A percentile compares a stretch with the other conserved stretches of the same genome.
Evolutionary conservation across 108 stramenopile genomes (phyloP).

Genomic region (Cyclotella kingstonii): DNA sequence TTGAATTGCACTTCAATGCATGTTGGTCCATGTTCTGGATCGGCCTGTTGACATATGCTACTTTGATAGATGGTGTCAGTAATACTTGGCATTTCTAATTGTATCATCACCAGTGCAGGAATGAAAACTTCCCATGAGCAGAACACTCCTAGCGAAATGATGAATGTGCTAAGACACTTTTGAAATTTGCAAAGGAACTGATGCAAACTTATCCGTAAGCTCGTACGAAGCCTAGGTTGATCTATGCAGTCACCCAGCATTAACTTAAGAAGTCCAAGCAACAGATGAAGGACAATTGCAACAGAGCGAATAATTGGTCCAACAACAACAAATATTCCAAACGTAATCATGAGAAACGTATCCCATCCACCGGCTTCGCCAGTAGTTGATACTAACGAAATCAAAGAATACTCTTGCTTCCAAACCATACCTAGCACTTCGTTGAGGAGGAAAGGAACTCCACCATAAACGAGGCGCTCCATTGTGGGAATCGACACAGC

Average conservation of each 20-base stretch:
- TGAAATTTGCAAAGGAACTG: constrained; percentile 12
- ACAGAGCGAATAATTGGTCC: constrained; percentile 47
- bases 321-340: constrained; percentile 54
- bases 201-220: constrained; percentile 19
- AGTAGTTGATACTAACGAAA: constrained; percentile 66
- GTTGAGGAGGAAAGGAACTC: constrained; percentile 65
- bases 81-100: constrained; percentile 77
- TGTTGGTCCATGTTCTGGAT: constrained; percentile 39
- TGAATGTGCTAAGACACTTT: constrained; percentile 34
- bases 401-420: constrained; percentile 64
- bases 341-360: constrained; percentile 77
- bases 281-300: constrained; percentile 48
- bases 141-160: constrained; percentile 78
- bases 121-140: constrained; percentile 87
- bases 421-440: constrained; percentile 75
- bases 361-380: constrained; percentile 86
- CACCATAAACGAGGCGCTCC: constrained; percentile 75
- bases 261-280: constrained; percentile 34
- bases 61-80: constrained; percentile 73
- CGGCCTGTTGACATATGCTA: constrained; percentile 31
- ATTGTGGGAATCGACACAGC: constrained; percentile 68
- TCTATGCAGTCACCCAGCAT: constrained; percentile 40
- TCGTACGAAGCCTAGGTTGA: constrained; percentile 34
- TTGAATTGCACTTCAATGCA: constrained; percentile 49
- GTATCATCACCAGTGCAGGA: constrained; percentile 73